Base-by-base conservation (phyloP, 1,284 basidiomycete genomes). In the Cystobasidium slooffiae region DNA sequence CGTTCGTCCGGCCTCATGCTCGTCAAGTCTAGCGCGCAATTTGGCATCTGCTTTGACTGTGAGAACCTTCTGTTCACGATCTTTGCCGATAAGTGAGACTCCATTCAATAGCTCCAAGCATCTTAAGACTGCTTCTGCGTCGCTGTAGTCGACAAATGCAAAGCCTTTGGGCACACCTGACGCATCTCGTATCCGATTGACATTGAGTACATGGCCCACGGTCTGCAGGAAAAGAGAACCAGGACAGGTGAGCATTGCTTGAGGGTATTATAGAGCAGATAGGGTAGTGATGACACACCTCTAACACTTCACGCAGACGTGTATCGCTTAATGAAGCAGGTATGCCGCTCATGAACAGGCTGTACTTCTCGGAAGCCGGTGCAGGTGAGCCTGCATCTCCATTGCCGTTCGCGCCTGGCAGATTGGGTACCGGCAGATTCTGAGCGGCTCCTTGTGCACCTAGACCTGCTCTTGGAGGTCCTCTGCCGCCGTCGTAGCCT, bases 41-140 rank as follows among this genome's bases (percentile, higher is more conserved):
- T 82, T 82, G 22, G 80, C 79, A 59, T 82, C 81, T 1, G 81
- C 78, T 72, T 81, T 82, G 75, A 81, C 75, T 46, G 73, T 67
- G n/a, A 78, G 24, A 3, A 69, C 61, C 68, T 80, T 79, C 8
- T 74, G 77, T 37, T 70, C 58, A 6, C 81, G 79, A 2, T 64
- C 65, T 62, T 70, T 62, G 44, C 72, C 76, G 24, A 77, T 73
- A 58, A 82, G 58, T 10, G 7, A 66, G 10, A 76, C 70, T 16
- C 79, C 80, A 63, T 81, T 77, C 47, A 82, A 72, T 9, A 81
- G 76, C 52, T 80, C 80, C 58, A 82, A 68, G 67, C 77, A 79
- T 10, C 80, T 75, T 51, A 82, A 72, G 44, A 82, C 81, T n/a
- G 76, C 76, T 73, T 81, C 80, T 20, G 80, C 72, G 51, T 81